Conservation (phyloP, 192 early-diverging fungal genomes). For the Phycomyces blakesleeanus region DNA sequence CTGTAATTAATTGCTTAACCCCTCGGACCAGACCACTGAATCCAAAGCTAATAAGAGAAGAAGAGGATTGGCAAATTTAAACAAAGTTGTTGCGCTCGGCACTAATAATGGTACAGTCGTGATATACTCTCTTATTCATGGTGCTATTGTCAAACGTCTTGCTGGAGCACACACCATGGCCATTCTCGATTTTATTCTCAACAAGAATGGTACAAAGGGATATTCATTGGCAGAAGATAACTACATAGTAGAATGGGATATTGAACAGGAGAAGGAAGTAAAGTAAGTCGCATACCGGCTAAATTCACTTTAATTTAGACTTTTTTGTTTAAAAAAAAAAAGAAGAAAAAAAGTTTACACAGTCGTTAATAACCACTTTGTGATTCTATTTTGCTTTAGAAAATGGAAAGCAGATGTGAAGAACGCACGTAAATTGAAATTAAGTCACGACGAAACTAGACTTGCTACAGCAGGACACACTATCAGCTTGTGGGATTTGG, state of each 20-base stretch:
- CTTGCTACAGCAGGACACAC: constrained; percentile 51
- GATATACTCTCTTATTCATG: constrained; percentile 50
- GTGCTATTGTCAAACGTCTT: constrained; percentile 39
- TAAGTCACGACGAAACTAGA: constrained; percentile 50
- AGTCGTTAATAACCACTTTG: too few relatives aligned
- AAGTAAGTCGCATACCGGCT: constrained; percentile 7
- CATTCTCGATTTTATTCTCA: constrained; percentile 49
- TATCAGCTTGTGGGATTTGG: constrained; percentile 52
- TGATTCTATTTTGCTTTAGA: too few relatives aligned
- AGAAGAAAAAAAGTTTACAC: too few relatives aligned
- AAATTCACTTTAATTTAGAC: too few relatives aligned
- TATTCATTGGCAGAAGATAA: constrained; percentile 50
- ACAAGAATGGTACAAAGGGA: constrained; percentile 38
- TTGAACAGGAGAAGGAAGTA: constrained; percentile 39
- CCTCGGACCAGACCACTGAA: not conserved
- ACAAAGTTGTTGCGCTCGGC: constrained; percentile 47
- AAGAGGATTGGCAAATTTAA: constrained; percentile 19
- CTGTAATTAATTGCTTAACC: not conserved
- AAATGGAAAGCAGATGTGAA: constrained; percentile 53
- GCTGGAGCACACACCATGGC: constrained; percentile 44
- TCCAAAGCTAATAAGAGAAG: constrained; percentile 38
- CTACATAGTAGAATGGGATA: constrained; percentile 51
- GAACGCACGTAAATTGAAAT: constrained; percentile 39
- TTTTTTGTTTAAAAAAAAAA: too few relatives aligned
- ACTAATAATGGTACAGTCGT: constrained; percentile 45